A percentile compares a stretch with the other conserved stretches of the same genome.
These are phyloP conservation scores for Fusarium sp. DNA, from an alignment of 2,329 filamentous ascomycete genomes.

Conservation along the genomic window DNA sequence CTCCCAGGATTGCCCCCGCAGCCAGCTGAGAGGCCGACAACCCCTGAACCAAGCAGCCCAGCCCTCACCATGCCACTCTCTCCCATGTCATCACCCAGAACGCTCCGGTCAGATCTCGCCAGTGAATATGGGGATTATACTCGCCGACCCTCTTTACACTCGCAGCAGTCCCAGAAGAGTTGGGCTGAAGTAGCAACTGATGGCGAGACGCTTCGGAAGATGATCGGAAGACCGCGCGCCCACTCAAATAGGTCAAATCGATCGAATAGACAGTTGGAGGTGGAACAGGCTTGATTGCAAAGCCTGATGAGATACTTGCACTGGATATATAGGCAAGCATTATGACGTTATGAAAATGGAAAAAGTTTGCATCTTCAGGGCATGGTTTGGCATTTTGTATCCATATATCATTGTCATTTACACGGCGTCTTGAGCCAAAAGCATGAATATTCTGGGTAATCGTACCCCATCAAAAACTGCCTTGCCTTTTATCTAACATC, in stretches of 20 bases:
- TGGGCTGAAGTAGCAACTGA: constrained; percentile 56
- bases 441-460: constrained; percentile 15
- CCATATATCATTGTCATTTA: constrained; percentile 16
- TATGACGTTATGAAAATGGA: constrained; percentile 3
- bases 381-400: constrained; percentile 1
- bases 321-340: neutral
- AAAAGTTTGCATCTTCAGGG: neutral
- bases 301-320: neutral
- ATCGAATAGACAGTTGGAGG: constrained; percentile 25
- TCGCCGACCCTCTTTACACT: constrained; percentile 43
- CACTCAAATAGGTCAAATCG: constrained; percentile 32
- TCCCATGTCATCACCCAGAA: constrained; percentile 49
- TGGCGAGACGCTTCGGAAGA: constrained; percentile 28
- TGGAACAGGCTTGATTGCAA: constrained; percentile 1
- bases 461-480: neutral
- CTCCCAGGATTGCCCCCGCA: constrained; percentile 30
- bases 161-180: constrained; percentile 52
- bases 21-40: constrained; percentile 6
- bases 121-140: constrained; percentile 34
- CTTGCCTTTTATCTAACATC: neutral
- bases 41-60: constrained; percentile 41
- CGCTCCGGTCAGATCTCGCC: constrained; percentile 32
- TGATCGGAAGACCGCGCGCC: constrained; percentile 31
- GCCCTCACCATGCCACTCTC: constrained; percentile 45
- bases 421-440: constrained; percentile 11